phyloP scores from a whole-genome alignment of 345 rosid genomes.

The Linum trigynum region DNA sequence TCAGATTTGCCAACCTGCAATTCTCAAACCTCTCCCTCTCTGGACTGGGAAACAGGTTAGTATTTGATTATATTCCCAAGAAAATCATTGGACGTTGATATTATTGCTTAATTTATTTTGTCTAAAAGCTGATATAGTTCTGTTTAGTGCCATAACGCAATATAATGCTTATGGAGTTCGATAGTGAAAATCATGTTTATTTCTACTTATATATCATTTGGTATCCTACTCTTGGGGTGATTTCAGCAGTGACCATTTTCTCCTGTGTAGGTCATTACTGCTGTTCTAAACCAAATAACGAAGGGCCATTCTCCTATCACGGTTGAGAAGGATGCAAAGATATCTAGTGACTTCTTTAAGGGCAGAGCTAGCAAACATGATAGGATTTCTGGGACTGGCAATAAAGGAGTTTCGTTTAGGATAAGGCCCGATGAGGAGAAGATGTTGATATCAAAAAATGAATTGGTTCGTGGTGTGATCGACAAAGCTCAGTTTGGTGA shows the following conservation, averaged over 20 bases:
- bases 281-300: slow-evolving; percentile 58
- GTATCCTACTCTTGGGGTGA: neutral
- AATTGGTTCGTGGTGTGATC: slow-evolving; percentile 77
- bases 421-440: slow-evolving; percentile 57
- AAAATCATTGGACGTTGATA: neutral
- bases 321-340: slow-evolving; percentile 67
- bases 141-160: neutral
- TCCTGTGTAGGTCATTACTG: slow-evolving; percentile 52
- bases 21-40: slow-evolving; percentile 75
- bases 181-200: slow-evolving; percentile 11
- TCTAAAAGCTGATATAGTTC: neutral
- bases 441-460: slow-evolving; percentile 51
- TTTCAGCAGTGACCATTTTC: slow-evolving; percentile 10
- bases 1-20: slow-evolving; percentile 43
- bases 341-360: slow-evolving; percentile 66
- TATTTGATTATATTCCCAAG: neutral
- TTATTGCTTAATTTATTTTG: neutral
- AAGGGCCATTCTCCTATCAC: slow-evolving; percentile 69
- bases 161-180: neutral
- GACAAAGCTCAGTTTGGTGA: slow-evolving; percentile 99
- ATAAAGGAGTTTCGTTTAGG: slow-evolving; percentile 4
- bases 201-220: slow-evolving; percentile 1
- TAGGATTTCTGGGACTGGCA: slow-evolving; percentile 15
- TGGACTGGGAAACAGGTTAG: slow-evolving; percentile 99
- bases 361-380: slow-evolving; percentile 24